Percentiles rank a stretch among this genome's conserved stretches.
phyloP scores from a whole-genome alignment of 106 monocot species.

The Iris macrosiphon region DNA sequence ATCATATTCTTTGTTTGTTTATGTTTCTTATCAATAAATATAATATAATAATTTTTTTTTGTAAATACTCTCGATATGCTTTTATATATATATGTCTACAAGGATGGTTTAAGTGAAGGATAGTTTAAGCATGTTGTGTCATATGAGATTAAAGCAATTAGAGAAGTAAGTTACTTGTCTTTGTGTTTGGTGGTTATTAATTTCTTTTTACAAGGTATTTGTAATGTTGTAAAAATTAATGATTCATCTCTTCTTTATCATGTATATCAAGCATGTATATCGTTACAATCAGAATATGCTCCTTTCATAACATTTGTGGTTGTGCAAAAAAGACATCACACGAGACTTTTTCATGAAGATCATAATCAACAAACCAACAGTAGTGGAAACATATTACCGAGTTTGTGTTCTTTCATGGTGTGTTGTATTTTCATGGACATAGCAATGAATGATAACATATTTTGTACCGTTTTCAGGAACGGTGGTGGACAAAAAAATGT shows the following conservation, averaged over 20 bases:
- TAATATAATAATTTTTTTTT: background rate
- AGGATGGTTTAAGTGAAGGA: conserved; percentile 79
- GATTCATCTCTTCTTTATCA: background rate
- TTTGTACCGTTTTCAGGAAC: conserved; percentile 35
- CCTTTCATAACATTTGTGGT: conserved; percentile 80
- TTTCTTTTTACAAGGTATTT: background rate
- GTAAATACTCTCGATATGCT: background rate
- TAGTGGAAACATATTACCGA: conserved; percentile 66
- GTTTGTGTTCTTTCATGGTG: conserved; percentile 7
- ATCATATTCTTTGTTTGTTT: conserved; percentile 72
- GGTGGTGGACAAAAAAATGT: conserved; percentile 66
- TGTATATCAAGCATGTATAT: conserved; percentile 48
- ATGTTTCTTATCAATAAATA: background rate
- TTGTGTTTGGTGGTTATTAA: background rate
- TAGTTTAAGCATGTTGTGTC: conserved; percentile 65
- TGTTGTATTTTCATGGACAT: background rate
- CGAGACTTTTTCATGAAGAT: conserved; percentile 51
- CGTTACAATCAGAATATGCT: conserved; percentile 47
- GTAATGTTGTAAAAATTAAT: background rate
- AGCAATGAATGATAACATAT: background rate
- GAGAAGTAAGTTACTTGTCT: conserved; percentile 27
- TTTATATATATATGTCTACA: too few species aligned
- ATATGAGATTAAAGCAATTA: conserved; percentile 65
- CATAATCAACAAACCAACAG: conserved; percentile 31
- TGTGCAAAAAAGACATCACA: conserved; percentile 87